Evolutionary conservation across 2,329 filamentous ascomycete species (phyloP).

Genomic region (Orbilia blumenaviensis): DNA sequence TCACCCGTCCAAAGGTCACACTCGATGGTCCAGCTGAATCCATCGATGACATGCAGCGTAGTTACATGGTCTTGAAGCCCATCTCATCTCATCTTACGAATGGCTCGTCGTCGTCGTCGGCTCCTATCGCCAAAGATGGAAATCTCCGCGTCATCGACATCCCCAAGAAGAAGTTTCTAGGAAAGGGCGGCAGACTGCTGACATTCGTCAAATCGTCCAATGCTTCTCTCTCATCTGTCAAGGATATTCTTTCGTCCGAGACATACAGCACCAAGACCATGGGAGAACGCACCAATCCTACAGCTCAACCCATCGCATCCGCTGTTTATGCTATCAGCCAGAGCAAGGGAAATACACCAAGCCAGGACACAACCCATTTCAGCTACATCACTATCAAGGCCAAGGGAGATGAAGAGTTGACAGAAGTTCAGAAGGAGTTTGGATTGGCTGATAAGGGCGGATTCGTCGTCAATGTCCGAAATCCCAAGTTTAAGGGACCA

Average conservation of each 20-base stretch:
- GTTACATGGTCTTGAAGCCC: constrained; percentile 76
- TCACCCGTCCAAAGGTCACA: constrained; percentile 79
- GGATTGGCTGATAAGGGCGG: constrained; percentile 76
- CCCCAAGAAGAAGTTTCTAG: constrained; percentile 83
- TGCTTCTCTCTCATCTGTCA: constrained; percentile 73
- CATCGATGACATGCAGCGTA: constrained; percentile 77
- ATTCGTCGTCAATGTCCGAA: constrained; percentile 82
- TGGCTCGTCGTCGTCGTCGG: constrained; percentile 63
- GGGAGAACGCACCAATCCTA: constrained; percentile 67
- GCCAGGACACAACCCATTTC: constrained; percentile 75
- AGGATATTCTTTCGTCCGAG: constrained; percentile 72
- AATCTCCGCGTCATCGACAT: constrained; percentile 78
- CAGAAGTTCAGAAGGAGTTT: constrained; percentile 77
- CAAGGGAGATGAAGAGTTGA: constrained; percentile 63
- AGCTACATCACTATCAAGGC: constrained; percentile 73
- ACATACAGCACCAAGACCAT: constrained; percentile 80
- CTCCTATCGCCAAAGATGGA: constrained; percentile 57
- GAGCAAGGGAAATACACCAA: constrained; percentile 72
- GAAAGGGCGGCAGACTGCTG: constrained; percentile 65
- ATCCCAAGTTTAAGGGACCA: constrained; percentile 75
- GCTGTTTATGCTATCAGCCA: constrained; percentile 84
- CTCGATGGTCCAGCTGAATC: constrained; percentile 72
- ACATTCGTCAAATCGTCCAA: constrained; percentile 81
- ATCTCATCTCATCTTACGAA: constrained; percentile 63
- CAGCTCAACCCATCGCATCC: constrained; percentile 79